Evolutionary conservation across 2,329 filamentous ascomycete species (phyloP).

Genomic region (Arthrinium phaeospermum): DNA sequence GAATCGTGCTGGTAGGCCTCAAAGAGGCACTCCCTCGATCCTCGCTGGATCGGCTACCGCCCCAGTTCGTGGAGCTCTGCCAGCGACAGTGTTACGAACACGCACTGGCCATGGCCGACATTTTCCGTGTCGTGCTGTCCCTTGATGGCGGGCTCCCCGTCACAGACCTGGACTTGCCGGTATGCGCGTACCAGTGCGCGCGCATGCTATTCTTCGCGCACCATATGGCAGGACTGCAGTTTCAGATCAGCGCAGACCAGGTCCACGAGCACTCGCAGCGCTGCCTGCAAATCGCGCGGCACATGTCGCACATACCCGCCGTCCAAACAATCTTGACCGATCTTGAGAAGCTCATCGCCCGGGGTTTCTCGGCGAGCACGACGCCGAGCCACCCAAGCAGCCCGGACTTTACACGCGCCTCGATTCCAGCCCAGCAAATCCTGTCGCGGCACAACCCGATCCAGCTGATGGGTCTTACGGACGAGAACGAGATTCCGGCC

Average conservation of each 20-base stretch:
- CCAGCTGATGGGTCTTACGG: conserved; percentile 38
- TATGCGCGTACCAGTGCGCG: conserved; percentile 49
- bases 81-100: conserved; percentile 44
- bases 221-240: conserved; percentile 50
- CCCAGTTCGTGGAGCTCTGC: conserved; percentile 36
- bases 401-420: conserved; percentile 31
- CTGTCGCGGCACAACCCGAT: conserved; percentile 34
- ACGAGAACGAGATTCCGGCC: conserved; percentile 37
- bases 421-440: conserved; percentile 32
- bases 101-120: conserved; percentile 57
- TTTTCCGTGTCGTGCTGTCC: conserved; percentile 53
- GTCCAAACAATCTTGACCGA: conserved; percentile 55
- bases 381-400: conserved; percentile 40
- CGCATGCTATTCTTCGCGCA: conserved; percentile 46
- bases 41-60: conserved; percentile 36
- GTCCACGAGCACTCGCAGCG: conserved; percentile 56
- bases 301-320: conserved; percentile 57
- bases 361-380: conserved; percentile 45
- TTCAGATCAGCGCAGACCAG: conserved; percentile 50
- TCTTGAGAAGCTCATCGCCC: conserved; percentile 56
- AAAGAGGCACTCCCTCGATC: conserved; percentile 44
- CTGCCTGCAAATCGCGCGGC: conserved; percentile 56
- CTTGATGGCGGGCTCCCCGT: conserved; percentile 40
- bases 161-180: conserved; percentile 48
- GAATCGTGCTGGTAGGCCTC: conserved; percentile 48